Percentiles rank a stretch among this genome's conserved stretches.
phyloP scores from a whole-genome alignment of 768 basidiomycete species.

The Tephrocybe sp. region DNA sequence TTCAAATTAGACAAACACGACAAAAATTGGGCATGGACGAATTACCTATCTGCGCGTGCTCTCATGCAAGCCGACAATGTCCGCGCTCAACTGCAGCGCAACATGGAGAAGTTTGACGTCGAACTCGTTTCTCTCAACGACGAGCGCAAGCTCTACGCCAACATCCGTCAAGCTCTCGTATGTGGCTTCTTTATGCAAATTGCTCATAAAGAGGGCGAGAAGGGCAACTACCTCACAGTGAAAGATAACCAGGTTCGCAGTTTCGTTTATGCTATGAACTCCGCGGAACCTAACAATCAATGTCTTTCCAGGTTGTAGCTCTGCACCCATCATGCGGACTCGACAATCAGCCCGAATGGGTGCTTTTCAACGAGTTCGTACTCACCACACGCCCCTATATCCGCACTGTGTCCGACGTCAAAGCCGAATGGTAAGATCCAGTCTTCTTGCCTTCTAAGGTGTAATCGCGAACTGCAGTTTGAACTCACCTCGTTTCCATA shows the following conservation, averaged over 20 bases:
- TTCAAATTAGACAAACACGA: constrained; percentile 63
- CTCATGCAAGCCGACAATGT: constrained; percentile 93
- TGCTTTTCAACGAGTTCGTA: constrained; percentile 92
- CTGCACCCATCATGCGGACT: constrained; percentile 88
- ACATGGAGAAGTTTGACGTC: constrained; percentile 89
- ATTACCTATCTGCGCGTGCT: constrained; percentile 82
- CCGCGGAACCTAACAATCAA: not conserved
- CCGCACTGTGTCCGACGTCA: constrained; percentile 85
- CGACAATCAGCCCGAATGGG: constrained; percentile 88
- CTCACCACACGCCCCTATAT: constrained; percentile 87
- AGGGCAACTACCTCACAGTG: constrained; percentile 82
- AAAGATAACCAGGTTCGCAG: constrained; percentile 88
- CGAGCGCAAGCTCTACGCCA: constrained; percentile 65
- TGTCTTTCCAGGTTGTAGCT: constrained; percentile 50
- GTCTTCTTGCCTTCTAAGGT: too few relatives aligned
- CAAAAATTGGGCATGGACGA: constrained; percentile 87
- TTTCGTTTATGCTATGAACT: not conserved
- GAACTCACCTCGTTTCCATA: constrained; percentile 16
- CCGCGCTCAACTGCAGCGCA: constrained; percentile 81
- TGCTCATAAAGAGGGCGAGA: constrained; percentile 92
- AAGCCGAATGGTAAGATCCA: constrained; percentile 72
- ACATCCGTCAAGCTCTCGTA: constrained; percentile 80
- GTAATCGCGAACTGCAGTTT: not conserved
- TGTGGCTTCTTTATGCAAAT: constrained; percentile 99
- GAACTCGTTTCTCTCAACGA: constrained; percentile 68